Conservation (phyloP, 2,329 filamentous ascomycete species). For the Fusarium oxysporum region DNA sequence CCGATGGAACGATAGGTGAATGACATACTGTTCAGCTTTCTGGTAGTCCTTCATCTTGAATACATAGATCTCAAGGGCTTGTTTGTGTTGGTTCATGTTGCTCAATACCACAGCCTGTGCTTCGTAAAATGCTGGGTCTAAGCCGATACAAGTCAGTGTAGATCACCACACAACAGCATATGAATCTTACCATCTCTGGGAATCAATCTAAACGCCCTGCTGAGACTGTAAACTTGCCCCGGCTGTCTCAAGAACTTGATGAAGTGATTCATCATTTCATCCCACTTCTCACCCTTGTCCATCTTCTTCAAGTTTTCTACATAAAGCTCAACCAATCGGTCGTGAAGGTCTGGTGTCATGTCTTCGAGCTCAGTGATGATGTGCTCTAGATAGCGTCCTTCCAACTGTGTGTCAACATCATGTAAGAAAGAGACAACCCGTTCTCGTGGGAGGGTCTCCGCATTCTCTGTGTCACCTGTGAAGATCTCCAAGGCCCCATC, state of each 20-base stretch:
- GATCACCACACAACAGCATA: too few relatives aligned
- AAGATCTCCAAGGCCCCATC: constrained; percentile 92
- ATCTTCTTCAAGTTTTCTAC: constrained; percentile 67
- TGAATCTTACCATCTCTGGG: constrained; percentile 76
- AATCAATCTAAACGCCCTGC: constrained; percentile 80
- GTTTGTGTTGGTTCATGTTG: constrained; percentile 95
- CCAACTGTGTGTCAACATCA: constrained; percentile 75
- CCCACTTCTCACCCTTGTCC: constrained; percentile 61
- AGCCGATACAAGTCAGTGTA: constrained; percentile 15
- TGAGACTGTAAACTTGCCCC: constrained; percentile 79
- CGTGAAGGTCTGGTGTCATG: constrained; percentile 86
- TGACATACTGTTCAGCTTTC: constrained; percentile 89
- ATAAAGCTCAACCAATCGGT: constrained; percentile 78
- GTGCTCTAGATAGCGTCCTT: constrained; percentile 88
- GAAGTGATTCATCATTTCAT: constrained; percentile 72
- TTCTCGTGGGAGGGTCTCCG: constrained; percentile 85
- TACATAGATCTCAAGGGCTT: constrained; percentile 96
- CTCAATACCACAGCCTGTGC: constrained; percentile 89
- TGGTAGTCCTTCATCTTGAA: constrained; percentile 89
- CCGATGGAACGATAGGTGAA: neutral
- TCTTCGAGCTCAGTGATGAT: constrained; percentile 90
- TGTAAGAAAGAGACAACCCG: constrained; percentile 80
- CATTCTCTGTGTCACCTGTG: constrained; percentile 91
- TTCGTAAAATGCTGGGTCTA: constrained; percentile 90
- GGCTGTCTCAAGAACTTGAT: constrained; percentile 81